Conservation (phyloP, 2,329 filamentous ascomycete genomes). For the Monosporascus sp. region DNA sequence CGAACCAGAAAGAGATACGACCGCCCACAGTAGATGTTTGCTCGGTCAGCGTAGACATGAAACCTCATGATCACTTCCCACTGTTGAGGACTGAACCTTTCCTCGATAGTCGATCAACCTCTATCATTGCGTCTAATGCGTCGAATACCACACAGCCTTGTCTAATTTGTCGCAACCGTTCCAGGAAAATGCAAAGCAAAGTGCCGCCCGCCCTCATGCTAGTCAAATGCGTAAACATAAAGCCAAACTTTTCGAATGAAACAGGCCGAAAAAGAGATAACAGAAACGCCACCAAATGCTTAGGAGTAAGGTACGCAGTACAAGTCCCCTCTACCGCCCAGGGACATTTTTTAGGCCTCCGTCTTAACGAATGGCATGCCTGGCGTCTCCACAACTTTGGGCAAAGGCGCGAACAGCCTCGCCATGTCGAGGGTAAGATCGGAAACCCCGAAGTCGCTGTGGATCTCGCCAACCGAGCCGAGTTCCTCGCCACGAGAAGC, state of each 20-base stretch:
- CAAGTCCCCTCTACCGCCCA: slow-evolving; percentile 4
- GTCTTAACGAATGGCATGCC: slow-evolving; percentile 37
- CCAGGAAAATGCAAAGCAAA: slow-evolving; percentile 30
- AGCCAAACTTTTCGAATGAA: slow-evolving; percentile 23
- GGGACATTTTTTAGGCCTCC: slow-evolving; percentile 23
- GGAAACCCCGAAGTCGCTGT: slow-evolving; percentile 58
- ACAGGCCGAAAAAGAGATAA: slow-evolving; percentile 19
- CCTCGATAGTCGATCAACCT: slow-evolving; percentile 16
- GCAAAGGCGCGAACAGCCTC: slow-evolving; percentile 60
- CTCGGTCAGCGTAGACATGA: slow-evolving; percentile 20
- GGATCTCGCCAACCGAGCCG: slow-evolving; percentile 63
- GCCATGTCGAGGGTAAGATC: slow-evolving; percentile 67
- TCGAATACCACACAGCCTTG: slow-evolving; percentile 26
- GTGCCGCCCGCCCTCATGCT: slow-evolving; percentile 28
- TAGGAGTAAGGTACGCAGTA: slow-evolving; percentile 10
- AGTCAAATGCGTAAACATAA: slow-evolving; percentile 21
- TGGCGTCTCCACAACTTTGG: slow-evolving; percentile 37
- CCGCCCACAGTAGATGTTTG: slow-evolving; percentile 12
- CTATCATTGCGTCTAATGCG: slow-evolving; percentile 29
- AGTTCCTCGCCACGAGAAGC: slow-evolving; percentile 60
- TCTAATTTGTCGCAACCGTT: slow-evolving; percentile 27
- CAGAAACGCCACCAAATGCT: slow-evolving; percentile 25
- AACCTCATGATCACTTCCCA: slow-evolving; percentile 22
- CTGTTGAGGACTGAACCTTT: slow-evolving; percentile 14
- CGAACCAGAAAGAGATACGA: slow-evolving; percentile 13